Evolutionary conservation across 2,329 filamentous ascomycete species (phyloP).

Genomic region (Apiospora malaysiana): DNA sequence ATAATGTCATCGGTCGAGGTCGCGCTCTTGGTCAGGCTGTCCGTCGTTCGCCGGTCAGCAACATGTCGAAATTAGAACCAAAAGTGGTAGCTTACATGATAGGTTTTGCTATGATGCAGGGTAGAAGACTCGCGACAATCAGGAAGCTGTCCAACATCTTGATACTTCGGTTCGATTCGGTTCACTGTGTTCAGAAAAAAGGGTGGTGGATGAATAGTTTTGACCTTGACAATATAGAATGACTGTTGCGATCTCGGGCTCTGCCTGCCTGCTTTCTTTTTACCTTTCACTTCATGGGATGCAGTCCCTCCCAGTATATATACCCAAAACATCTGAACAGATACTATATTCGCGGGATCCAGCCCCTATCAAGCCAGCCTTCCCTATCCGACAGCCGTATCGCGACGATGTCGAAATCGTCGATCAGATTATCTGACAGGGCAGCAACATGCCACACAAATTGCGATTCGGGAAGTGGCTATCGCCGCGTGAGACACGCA

Average conservation of each 20-base stretch:
- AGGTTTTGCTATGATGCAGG: conserved; percentile 36
- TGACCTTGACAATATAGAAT: not conserved
- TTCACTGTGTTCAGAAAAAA: not conserved
- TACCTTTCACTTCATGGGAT: not conserved
- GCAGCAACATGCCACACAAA: not conserved
- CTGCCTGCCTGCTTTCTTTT: not conserved
- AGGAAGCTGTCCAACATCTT: conserved; percentile 36
- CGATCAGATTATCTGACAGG: not conserved
- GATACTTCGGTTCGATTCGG: conserved; percentile 24
- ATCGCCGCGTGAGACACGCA: not conserved
- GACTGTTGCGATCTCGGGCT: not conserved
- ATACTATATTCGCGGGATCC: not conserved
- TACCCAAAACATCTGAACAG: not conserved
- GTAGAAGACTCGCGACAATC: conserved; percentile 36
- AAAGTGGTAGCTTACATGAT: conserved; percentile 31
- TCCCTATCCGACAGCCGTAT: not conserved
- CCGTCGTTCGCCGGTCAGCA: not conserved
- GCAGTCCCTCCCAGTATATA: conserved; percentile 10
- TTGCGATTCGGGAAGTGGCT: not conserved
- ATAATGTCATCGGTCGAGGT: not conserved
- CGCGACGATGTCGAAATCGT: not conserved
- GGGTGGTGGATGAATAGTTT: not conserved
- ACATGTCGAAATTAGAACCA: too few relatives aligned
- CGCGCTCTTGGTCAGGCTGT: not conserved
- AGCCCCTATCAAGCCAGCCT: not conserved